Percentiles rank a stretch among this genome's conserved stretches.
phyloP scores from a whole-genome alignment of 2,329 filamentous ascomycete genomes.

The Xylaria digitata region DNA sequence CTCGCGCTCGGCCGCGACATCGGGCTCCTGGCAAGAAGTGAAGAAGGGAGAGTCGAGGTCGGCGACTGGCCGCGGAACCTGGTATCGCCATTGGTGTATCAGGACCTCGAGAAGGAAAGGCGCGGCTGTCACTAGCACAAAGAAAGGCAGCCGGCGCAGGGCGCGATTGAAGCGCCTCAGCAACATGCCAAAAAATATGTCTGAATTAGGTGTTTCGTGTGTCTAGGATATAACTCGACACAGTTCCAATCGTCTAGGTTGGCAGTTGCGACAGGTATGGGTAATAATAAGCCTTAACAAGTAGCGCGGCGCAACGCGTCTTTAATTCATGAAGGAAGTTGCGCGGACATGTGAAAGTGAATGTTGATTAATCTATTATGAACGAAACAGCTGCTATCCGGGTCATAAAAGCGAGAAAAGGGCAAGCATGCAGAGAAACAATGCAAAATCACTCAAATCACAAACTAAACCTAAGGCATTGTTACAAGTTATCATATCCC shows the following conservation, averaged over 20 bases:
- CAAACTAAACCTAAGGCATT: too few species aligned
- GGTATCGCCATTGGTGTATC: constrained; percentile 52
- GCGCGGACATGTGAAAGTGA: background rate
- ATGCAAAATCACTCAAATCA: background rate
- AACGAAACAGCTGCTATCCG: background rate
- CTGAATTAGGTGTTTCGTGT: background rate
- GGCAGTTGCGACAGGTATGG: constrained; percentile 1
- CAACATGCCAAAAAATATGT: constrained; percentile 40
- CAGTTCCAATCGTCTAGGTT: background rate
- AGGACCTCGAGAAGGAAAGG: constrained; percentile 51
- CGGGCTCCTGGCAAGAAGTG: constrained; percentile 55
- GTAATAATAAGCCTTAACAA: background rate
- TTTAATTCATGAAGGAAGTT: background rate
- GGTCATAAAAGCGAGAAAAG: background rate
- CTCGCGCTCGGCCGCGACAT: constrained; percentile 52
- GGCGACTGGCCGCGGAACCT: constrained; percentile 50
- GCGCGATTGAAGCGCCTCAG: constrained; percentile 50
- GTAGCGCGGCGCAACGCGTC: background rate
- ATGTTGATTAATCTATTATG: background rate
- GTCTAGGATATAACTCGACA: constrained; percentile 40
- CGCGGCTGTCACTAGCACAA: constrained; percentile 47
- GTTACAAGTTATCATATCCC: background rate
- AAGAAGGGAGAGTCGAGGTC: constrained; percentile 56
- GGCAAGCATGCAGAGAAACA: background rate
- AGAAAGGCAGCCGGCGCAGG: constrained; percentile 48